Conservation (phyloP, 176 grass and related monocot species). For the Cenchrus americanus region DNA sequence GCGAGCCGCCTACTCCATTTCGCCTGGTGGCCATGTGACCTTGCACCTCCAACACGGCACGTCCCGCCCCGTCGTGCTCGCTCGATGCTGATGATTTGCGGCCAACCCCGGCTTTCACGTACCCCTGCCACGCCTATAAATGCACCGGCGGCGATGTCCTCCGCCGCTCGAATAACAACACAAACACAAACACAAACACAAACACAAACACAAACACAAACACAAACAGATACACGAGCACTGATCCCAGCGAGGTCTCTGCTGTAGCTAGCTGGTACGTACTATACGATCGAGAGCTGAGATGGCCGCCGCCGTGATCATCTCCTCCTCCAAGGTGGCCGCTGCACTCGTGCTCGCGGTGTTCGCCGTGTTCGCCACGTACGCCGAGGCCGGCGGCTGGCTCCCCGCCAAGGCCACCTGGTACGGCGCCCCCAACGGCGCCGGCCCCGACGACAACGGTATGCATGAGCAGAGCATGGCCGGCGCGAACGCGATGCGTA, state of each 20-base stretch:
- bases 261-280: not conserved
- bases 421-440: conserved; percentile 67
- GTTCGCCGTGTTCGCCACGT: not conserved
- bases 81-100: not conserved
- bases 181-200: not conserved
- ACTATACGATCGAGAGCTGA: not conserved
- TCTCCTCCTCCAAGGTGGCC: not conserved
- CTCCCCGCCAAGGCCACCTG: conserved; percentile 58
- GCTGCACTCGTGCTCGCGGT: conserved; percentile 9
- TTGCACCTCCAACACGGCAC: conserved; percentile 33
- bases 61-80: conserved; percentile 11
- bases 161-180: not conserved
- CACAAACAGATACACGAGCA: not conserved
- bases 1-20: conserved; percentile 43
- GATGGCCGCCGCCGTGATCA: conserved; percentile 3
- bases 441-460: conserved; percentile 61
- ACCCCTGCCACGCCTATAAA: conserved; percentile 33
- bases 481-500: too few relatives aligned
- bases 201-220: not conserved
- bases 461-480: not conserved
- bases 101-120: not conserved
- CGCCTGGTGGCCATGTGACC: conserved; percentile 44
- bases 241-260: not conserved
- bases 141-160: conserved; percentile 24
- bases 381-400: conserved; percentile 1